Conservation (phyloP, 495 filamentous ascomycete species). For the Penicillium antarcticum region DNA sequence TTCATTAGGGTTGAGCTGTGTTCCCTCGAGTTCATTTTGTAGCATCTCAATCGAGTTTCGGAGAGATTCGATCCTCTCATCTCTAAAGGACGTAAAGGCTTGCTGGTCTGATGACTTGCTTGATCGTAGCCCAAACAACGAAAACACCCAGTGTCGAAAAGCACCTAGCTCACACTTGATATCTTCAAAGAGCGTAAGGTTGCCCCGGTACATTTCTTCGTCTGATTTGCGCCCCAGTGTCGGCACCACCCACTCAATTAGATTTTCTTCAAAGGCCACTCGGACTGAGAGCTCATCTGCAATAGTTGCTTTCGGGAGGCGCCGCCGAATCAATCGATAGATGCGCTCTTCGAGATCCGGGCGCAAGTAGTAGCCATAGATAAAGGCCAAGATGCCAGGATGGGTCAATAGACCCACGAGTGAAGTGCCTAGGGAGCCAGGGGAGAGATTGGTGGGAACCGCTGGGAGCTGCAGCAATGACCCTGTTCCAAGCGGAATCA, state of each 20-base stretch:
- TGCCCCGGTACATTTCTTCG: conserved; percentile 39
- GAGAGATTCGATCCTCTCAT: conserved; percentile 26
- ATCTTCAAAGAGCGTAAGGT: conserved; percentile 38
- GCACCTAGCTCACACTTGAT: conserved; percentile 31
- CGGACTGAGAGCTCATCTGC: conserved; percentile 46
- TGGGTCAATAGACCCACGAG: conserved; percentile 26
- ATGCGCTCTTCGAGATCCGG: conserved; percentile 42
- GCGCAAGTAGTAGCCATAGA: conserved; percentile 37
- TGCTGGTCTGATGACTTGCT: conserved; percentile 13
- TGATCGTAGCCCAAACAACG: conserved; percentile 27
- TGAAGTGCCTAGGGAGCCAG: conserved; percentile 25
- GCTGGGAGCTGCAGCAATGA: conserved; percentile 33
- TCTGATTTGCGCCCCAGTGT: conserved; percentile 39
- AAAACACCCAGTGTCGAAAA: conserved; percentile 34
- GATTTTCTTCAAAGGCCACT: conserved; percentile 45
- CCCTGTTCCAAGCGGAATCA: conserved; percentile 37
- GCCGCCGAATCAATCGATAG: conserved; percentile 41
- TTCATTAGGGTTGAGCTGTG: conserved; percentile 10
- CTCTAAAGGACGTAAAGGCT: conserved; percentile 10
- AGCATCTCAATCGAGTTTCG: conserved; percentile 28
- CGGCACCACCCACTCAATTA: conserved; percentile 47
- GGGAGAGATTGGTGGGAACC: conserved; percentile 30
- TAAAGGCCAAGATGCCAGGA: conserved; percentile 32
- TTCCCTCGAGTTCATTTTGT: conserved; percentile 29
- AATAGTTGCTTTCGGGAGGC: conserved; percentile 39